Base-by-base conservation (phyloP, 2,329 filamentous ascomycete species). In the Thelonectria olida region DNA sequence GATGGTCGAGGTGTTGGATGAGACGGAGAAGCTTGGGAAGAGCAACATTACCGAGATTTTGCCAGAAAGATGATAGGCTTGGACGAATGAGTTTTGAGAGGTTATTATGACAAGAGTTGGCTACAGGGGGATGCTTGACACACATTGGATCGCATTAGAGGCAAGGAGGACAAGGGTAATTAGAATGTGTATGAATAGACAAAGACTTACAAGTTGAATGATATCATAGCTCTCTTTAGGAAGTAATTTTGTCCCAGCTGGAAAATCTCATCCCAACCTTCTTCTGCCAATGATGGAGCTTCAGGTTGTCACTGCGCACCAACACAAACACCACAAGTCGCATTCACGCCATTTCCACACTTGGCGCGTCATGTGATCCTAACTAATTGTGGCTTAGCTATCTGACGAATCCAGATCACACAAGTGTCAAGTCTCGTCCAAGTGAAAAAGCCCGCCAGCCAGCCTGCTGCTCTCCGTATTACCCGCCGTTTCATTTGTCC, bases 41-140 rank as follows among this genome's bases (percentile, higher is more conserved):
- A 70, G 66, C 4, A 70, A 71, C 20, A 69, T 70, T 3, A 68
- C 63, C 0, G 65, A 71, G 31, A 70, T 70, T n/a, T 6, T 71
- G 2, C 66, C 68, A 4, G 55, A 59, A 22, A 9, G 28, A 17
- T 44, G 17, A 15, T 34, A 13, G 12, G 31, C 31, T 10, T n/a
- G n/a, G n/a, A n/a, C n/a, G n/a, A n/a, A n/a, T n/a, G n/a, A n/a
- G n/a, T n/a, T n/a, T n/a, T n/a, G n/a, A n/a, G n/a, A n/a, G n/a
- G n/a, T n/a, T n/a, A n/a, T n/a, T n/a, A n/a, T n/a, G n/a, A n/a
- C n/a, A n/a, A n/a, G 15, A 27, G 25, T 27, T 27, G 25, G 25
- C 25, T 6, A 5, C 25, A 27, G 25, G 9, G 25, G 25, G 25
- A n/a, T n/a, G n/a, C n/a, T n/a, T n/a, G n/a, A n/a, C n/a, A n/a